Conservation (phyloP, 2,329 filamentous ascomycete genomes). For the Cordyceps fumosorosea region DNA sequence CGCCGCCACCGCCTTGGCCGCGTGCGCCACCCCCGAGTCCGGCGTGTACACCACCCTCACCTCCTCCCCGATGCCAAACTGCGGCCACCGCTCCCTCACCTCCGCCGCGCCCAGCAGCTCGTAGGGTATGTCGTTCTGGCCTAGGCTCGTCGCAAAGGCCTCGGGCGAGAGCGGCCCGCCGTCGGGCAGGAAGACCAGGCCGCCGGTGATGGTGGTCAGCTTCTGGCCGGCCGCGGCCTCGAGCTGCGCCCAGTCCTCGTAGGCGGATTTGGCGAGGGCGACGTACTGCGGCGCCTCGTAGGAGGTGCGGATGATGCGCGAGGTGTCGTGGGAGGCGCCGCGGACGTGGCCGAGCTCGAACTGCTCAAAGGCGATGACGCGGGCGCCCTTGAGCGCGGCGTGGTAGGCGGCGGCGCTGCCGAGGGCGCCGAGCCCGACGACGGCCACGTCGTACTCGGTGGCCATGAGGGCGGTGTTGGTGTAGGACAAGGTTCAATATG, state of each 20-base stretch:
- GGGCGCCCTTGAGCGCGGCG: constrained; percentile 18
- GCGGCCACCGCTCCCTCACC: constrained; percentile 18
- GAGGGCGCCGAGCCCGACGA: constrained; percentile 14
- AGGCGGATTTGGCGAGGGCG: constrained; percentile 18
- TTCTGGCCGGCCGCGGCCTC: constrained; percentile 17
- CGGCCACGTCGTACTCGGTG: constrained; percentile 12
- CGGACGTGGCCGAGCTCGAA: constrained; percentile 21
- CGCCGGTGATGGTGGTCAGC: constrained; percentile 19
- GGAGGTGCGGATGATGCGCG: constrained; percentile 19
- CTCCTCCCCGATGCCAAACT: constrained; percentile 14
- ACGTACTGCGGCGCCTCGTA: constrained; percentile 21
- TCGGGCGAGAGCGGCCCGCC: constrained; percentile 1
- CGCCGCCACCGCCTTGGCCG: constrained; percentile 9
- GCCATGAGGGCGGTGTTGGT: not conserved
- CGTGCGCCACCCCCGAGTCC: constrained; percentile 20
- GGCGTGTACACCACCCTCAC: constrained; percentile 20
- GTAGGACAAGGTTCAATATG: not conserved
- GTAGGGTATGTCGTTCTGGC: constrained; percentile 15
- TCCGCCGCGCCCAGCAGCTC: constrained; percentile 17
- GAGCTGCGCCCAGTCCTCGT: constrained; percentile 20
- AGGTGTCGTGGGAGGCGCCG: constrained; percentile 22
- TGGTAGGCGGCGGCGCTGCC: constrained; percentile 18
- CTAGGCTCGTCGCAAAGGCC: constrained; percentile 2
- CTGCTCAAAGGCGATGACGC: constrained; percentile 20
- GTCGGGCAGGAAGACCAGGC: constrained; percentile 19